Evolutionary conservation across 2,329 filamentous ascomycete genomes (phyloP).

Genomic region (Ceratocystis eucalypticola): DNA sequence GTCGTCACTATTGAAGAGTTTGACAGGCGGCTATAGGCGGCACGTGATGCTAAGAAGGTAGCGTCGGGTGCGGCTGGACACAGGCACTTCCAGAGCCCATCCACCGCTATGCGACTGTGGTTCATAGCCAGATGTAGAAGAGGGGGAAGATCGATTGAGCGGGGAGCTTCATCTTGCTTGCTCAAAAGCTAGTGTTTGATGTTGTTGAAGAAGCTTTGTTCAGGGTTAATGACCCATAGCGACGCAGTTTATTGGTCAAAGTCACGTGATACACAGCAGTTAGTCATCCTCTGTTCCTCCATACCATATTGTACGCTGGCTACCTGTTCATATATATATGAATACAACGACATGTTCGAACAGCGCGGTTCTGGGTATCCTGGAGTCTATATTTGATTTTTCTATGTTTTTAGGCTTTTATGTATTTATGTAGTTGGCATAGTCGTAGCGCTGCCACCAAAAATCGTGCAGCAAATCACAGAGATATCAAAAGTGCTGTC

Average conservation of each 20-base stretch:
- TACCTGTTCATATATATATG: background rate
- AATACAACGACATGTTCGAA: background rate
- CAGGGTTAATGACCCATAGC: conserved; percentile 1
- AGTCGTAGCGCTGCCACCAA: background rate
- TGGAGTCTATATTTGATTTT: conserved; percentile 16
- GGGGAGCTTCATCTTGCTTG: background rate
- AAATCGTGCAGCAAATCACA: conserved; percentile 1
- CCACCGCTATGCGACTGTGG: conserved; percentile 23
- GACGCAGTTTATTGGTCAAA: background rate
- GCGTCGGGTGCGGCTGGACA: conserved; percentile 35
- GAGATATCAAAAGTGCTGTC: conserved; percentile 5
- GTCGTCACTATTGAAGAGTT: background rate
- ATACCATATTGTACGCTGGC: background rate
- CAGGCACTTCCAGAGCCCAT: conserved; percentile 51
- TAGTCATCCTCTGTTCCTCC: background rate
- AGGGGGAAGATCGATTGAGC: background rate
- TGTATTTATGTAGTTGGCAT: background rate
- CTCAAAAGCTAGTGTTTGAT: background rate
- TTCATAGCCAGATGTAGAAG: background rate
- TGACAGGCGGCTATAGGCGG: background rate
- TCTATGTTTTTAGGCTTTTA: conserved; percentile 17
- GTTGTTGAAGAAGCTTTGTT: background rate
- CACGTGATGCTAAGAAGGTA: conserved; percentile 7
- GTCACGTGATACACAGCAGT: background rate
- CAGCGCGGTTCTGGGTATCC: conserved; percentile 15